Conservation (phyloP, 116 monocot species). For the Dioscorea cayenensis region DNA sequence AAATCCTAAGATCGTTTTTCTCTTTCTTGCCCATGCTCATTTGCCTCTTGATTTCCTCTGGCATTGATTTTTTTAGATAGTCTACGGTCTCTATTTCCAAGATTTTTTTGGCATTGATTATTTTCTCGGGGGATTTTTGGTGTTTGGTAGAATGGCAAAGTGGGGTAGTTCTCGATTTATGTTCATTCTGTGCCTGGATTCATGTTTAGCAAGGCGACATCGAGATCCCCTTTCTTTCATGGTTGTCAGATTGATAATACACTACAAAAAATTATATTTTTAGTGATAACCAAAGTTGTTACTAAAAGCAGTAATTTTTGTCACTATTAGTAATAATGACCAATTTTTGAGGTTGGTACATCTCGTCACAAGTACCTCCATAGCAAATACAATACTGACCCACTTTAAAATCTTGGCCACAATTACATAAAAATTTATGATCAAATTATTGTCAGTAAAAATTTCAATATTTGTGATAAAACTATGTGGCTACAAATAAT, state of each 20-base stretch:
- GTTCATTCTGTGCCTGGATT: conserved; percentile 80
- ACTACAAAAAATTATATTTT: too few relatives aligned
- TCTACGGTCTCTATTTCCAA: background rate
- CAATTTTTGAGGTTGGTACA: too few relatives aligned
- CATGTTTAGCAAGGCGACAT: conserved; percentile 56
- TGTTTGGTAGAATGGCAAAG: conserved; percentile 51
- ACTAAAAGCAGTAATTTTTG: too few relatives aligned
- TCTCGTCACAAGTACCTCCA: too few relatives aligned
- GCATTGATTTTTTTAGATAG: conserved; percentile 76
- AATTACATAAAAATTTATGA: too few relatives aligned
- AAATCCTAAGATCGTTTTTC: conserved; percentile 64
- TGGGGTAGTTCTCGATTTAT: conserved; percentile 58
- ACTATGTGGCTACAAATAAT: too few relatives aligned
- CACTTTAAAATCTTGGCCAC: too few relatives aligned
- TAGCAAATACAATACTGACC: too few relatives aligned
- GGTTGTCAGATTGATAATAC: conserved; percentile 56
- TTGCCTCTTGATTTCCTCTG: conserved; percentile 93
- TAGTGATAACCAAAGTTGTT: too few relatives aligned
- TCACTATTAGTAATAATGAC: too few relatives aligned
- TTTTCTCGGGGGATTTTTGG: background rate
- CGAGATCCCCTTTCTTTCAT: conserved; percentile 69
- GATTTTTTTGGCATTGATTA: background rate
- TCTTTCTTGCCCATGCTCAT: conserved; percentile 58
- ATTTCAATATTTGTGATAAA: too few relatives aligned
- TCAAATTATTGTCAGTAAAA: too few relatives aligned